phyloP scores from a whole-genome alignment of 2,329 filamentous ascomycete species.

The Ophiostoma australiae region DNA sequence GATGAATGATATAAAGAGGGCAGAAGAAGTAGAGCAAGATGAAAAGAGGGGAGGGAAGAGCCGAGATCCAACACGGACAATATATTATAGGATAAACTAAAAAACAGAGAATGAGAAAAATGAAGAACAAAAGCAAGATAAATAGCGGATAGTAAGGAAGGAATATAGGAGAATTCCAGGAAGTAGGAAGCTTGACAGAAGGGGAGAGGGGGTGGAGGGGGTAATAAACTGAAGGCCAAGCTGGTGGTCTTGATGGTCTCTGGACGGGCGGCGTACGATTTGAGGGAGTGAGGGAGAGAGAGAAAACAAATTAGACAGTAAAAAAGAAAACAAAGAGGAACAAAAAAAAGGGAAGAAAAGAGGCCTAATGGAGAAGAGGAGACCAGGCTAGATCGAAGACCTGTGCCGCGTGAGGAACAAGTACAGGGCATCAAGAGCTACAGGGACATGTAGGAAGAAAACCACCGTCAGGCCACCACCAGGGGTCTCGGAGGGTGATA shows the following conservation, averaged over 20 bases:
- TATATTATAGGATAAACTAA: background rate
- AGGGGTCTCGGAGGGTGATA: background rate
- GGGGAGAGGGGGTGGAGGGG: background rate
- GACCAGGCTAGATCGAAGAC: background rate
- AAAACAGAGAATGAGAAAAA: background rate
- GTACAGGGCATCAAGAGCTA: background rate
- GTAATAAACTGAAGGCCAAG: background rate
- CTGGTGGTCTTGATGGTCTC: background rate
- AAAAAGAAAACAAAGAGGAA: background rate
- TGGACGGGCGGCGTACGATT: background rate
- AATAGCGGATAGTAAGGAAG: background rate
- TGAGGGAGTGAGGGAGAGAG: background rate
- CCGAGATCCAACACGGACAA: background rate
- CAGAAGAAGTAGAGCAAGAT: background rate
- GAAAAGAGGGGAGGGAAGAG: background rate
- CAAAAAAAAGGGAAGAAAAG: background rate
- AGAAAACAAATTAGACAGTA: background rate
- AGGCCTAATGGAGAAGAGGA: background rate
- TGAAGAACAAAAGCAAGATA: background rate
- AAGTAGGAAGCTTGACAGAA: background rate
- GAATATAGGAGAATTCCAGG: background rate
- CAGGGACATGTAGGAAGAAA: background rate
- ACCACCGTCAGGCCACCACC: background rate
- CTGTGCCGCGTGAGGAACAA: slow-evolving; percentile 5
- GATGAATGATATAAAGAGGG: slow-evolving; percentile 8